Evolutionary conservation across 2,329 filamentous ascomycete genomes (phyloP).

Genomic region (Aureobasidium sp.): DNA sequence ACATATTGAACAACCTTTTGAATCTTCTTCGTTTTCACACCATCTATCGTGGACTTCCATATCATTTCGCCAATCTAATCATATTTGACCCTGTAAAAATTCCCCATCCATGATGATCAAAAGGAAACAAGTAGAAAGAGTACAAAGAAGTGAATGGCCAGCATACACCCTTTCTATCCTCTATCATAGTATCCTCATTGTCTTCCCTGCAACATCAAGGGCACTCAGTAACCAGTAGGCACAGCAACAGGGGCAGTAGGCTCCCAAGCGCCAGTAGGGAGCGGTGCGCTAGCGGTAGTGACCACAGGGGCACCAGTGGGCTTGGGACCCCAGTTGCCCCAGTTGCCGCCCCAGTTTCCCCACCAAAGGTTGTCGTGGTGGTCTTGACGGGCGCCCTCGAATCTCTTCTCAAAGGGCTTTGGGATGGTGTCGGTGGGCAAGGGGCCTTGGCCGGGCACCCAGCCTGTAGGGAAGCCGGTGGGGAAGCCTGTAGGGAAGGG

Average conservation of each 20-base stretch:
- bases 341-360: not conserved
- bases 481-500: conserved; percentile 3
- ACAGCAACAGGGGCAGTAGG: conserved; percentile 1
- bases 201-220: not conserved
- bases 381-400: conserved; percentile 12
- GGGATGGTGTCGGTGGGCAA: not conserved
- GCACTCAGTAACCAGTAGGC: conserved; percentile 4
- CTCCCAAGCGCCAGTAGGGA: not conserved
- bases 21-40: not conserved
- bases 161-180: not conserved
- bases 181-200: not conserved
- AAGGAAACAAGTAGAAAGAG: not conserved
- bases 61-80: not conserved
- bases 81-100: not conserved
- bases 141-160: not conserved
- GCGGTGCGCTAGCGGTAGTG: not conserved
- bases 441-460: not conserved
- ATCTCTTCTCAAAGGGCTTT: conserved; percentile 2
- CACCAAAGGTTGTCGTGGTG: not conserved
- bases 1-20: not conserved
- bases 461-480: conserved; percentile 15
- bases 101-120: not conserved
- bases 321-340: not conserved
- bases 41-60: not conserved
- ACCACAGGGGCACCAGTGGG: not conserved